Evolutionary conservation across 768 basidiomycete genomes (phyloP), one percentile per base, ranked within the genome.

Genomic region (Boletus huronensis): DNA sequence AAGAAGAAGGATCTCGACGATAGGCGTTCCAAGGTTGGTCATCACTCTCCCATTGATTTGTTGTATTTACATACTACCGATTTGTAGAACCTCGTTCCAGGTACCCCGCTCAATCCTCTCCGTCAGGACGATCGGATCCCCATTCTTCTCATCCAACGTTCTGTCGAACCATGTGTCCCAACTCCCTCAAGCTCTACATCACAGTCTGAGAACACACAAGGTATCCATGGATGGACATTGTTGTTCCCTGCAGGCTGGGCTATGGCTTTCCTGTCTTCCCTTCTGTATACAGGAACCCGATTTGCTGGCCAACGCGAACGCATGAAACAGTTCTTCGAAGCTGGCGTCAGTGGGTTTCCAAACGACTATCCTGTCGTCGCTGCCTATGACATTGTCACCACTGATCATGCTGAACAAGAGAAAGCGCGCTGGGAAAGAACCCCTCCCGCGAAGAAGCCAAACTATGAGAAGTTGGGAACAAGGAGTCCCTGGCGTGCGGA

Each of bases 181-280:
- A 50, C 63, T 14, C 45, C 64, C 53, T 26, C 55, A 1, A 5
- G 19, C 16, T 54, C 53, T 38, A 55, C 62, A 16, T 61, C 66
- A 8, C 56, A 55, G 35, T 62, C 69, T 16, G 68, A 71, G 40
- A 53, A 45, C 2, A 68, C 64, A 10, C 74, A 76, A 58, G 74
- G 78, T 1, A 73, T 93, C 29, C 85, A 93, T 62, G 94, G 95
- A 36, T 97, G 91, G 88, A 93, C 86, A 8, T 73, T 99, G 9
- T 76, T 97, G 43, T 68, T 96, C 31, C 96, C 96, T 3, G 76
- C 83, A 1, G 93, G 92, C 13, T 98, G 94, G 93, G 80, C 82
- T 0, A 96, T 93, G 87, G 79, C 94, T 1, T 93, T 98, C 72
- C 83, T 90, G 58, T 79, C 78, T 38, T 95, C 94, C 3, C 79